Evolutionary conservation across 2,329 filamentous ascomycete species (phyloP).

Genomic region (Penicillium sp.): DNA sequence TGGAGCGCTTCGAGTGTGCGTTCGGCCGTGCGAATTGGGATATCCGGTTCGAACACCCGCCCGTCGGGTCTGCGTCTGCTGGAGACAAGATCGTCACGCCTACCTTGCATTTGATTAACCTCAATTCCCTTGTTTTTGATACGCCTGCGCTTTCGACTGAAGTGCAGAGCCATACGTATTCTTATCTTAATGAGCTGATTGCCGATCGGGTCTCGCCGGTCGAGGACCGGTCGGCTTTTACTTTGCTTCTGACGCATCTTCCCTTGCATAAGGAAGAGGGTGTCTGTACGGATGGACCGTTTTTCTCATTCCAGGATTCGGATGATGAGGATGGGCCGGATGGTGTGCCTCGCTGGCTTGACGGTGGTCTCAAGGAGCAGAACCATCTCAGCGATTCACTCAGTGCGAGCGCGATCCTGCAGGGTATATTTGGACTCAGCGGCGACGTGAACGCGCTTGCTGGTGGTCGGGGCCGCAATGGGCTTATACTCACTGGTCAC

Average conservation of each 20-base stretch:
- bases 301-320: constrained; percentile 74
- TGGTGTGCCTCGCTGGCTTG: constrained; percentile 36
- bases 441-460: constrained; percentile 59
- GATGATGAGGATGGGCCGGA: constrained; percentile 60
- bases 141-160: constrained; percentile 67
- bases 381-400: constrained; percentile 78
- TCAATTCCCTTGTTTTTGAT: constrained; percentile 95
- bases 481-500: constrained; percentile 86
- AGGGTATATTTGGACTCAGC: constrained; percentile 79
- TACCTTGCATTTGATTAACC: constrained; percentile 75
- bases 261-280: constrained; percentile 81
- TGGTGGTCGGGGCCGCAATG: constrained; percentile 65
- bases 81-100: constrained; percentile 36
- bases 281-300: constrained; percentile 78
- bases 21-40: constrained; percentile 94
- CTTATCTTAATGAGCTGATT: constrained; percentile 63
- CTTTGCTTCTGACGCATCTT: constrained; percentile 86
- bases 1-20: constrained; percentile 75
- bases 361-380: constrained; percentile 69
- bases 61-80: constrained; percentile 20
- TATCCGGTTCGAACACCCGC: constrained; percentile 66
- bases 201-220: constrained; percentile 58
- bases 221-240: constrained; percentile 66
- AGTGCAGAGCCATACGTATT: constrained; percentile 74
- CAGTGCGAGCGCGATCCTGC: constrained; percentile 68